Evolutionary conservation across 2,329 filamentous ascomycete species (phyloP), one percentile per base, ranked within the genome.

Genomic region (Stachybotrys elegans): DNA sequence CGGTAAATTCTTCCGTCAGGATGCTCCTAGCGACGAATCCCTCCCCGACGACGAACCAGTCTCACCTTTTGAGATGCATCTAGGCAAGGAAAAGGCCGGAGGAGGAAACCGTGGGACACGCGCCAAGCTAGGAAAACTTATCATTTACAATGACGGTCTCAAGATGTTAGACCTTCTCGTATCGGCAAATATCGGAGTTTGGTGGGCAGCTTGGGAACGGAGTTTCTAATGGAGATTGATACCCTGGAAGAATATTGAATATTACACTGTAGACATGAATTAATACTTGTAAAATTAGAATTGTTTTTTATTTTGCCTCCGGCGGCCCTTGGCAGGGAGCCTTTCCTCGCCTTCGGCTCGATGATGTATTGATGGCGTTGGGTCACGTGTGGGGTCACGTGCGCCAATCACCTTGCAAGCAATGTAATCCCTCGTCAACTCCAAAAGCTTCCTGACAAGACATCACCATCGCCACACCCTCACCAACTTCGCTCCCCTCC

Each of bases 101-200:
- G 92, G 92, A 19, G 92, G 92, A 0, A 85, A 87, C 58, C 78
- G 84, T 36, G 92, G 92, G 0, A 90, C 88, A 62, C 81, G 88
- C 57, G 91, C 89, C 4, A 98, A 98, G 69, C 70, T 98, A 55
- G 93, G 92, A 1, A 98, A 97, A 66, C 70, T 98, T 42, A 89
- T 97, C 42, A 77, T 98, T 29, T 81, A 90, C 54, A 83, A 92
- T 44, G 91, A 95, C 57, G 93, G 93, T 0, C 68, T 95, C 51
- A 95, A 95, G 71, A 97, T 98, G 92, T 66, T 97, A 56, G 93
- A 98, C 71, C 65, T 98, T 46, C 73, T 95, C 1, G 88, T 98
- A 17, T 88, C 92, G 4, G 86, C 90, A 11, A 96, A 95, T 59
- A 79, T 98, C 67, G 89, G 87, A 1, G 71, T 97, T 14, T 98